Percentiles rank a stretch among this genome's conserved stretches.
These are phyloP conservation scores for Ustilago esculenta DNA, from an alignment of 1,284 basidiomycete species.

Conservation along the genomic window DNA sequence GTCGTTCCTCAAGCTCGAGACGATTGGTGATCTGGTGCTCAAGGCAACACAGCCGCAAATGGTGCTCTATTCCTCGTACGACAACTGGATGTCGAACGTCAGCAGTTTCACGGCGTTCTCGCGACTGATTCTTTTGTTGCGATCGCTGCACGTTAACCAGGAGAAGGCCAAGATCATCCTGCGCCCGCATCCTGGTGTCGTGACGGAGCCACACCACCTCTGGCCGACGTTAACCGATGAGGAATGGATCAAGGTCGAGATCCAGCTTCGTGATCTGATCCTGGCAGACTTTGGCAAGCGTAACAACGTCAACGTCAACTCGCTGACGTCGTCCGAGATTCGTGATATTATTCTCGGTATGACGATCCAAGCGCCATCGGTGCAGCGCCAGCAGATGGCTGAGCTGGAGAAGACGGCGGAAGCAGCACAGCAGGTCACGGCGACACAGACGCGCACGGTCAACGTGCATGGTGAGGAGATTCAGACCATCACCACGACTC, in stretches of 20 bases:
- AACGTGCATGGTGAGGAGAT: slow-evolving; percentile 98
- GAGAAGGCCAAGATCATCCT: slow-evolving; percentile 88
- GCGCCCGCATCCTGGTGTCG: slow-evolving; percentile 72
- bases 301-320: slow-evolving; percentile 98
- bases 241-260: slow-evolving; percentile 99
- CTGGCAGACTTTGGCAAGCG: slow-evolving; percentile 94
- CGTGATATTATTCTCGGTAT: slow-evolving; percentile 71
- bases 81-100: slow-evolving; percentile 99
- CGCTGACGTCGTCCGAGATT: slow-evolving; percentile 93
- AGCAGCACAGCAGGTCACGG: slow-evolving; percentile 93
- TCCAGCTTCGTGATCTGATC: slow-evolving; percentile 77
- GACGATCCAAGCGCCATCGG: slow-evolving; percentile 85
- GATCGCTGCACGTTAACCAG: slow-evolving; percentile 98
- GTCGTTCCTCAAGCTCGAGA: slow-evolving; percentile 99
- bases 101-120: slow-evolving; percentile 99
- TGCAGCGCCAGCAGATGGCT: slow-evolving; percentile 98
- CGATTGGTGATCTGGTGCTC: slow-evolving; percentile 97
- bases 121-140: slow-evolving; percentile 90
- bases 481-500: slow-evolving; percentile 94
- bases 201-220: slow-evolving; percentile 95
- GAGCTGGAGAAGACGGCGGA: slow-evolving; percentile 93
- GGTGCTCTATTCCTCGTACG: slow-evolving; percentile 97
- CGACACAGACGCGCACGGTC: slow-evolving; percentile 94
- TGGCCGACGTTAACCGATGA: slow-evolving; percentile 96
- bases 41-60: slow-evolving; percentile 98